These are phyloP conservation scores for Trichopus zeylanicus DNA, from an alignment of 116 monocot species.

Conservation along the genomic window DNA sequence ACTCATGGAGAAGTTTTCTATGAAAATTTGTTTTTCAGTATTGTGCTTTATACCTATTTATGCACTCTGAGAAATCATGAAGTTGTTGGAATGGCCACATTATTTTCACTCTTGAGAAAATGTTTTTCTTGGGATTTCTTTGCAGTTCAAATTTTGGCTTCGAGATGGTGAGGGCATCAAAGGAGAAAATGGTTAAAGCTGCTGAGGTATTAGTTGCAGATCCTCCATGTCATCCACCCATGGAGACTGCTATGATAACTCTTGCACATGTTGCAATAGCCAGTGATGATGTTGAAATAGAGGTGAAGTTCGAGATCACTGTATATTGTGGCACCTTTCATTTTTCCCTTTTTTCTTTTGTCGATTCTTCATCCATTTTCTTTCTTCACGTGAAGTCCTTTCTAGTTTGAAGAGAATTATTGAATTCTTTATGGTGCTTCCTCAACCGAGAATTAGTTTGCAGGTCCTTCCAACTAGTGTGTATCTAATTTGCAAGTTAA, in stretches of 20 bases:
- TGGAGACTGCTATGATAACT: slow-evolving; percentile 69
- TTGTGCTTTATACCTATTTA: neutral
- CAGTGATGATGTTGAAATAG: slow-evolving; percentile 71
- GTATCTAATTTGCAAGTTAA: neutral
- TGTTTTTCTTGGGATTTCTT: neutral
- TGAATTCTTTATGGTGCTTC: too few relatives aligned
- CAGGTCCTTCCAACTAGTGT: neutral
- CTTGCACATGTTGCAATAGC: slow-evolving; percentile 66
- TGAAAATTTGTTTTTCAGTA: neutral
- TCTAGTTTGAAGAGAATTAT: too few relatives aligned
- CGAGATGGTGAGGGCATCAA: slow-evolving; percentile 54
- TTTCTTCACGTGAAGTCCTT: too few relatives aligned
- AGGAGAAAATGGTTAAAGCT: slow-evolving; percentile 54
- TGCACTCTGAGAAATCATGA: too few relatives aligned
- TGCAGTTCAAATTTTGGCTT: slow-evolving; percentile 72
- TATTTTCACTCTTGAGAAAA: too few relatives aligned
- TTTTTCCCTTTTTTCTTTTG: neutral
- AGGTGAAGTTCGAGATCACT: slow-evolving; percentile 27
- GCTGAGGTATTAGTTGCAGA: slow-evolving; percentile 37
- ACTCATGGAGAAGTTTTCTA: too few relatives aligned
- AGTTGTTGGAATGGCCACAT: too few relatives aligned
- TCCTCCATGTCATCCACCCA: slow-evolving; percentile 17
- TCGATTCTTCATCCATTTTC: neutral
- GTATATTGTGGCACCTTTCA: neutral
- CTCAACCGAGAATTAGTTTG: too few relatives aligned